Evolutionary conservation across 2,329 filamentous ascomycete species (phyloP), one percentile per base, ranked within the genome.

Genomic region (Fusarium pseudoanthophilum): DNA sequence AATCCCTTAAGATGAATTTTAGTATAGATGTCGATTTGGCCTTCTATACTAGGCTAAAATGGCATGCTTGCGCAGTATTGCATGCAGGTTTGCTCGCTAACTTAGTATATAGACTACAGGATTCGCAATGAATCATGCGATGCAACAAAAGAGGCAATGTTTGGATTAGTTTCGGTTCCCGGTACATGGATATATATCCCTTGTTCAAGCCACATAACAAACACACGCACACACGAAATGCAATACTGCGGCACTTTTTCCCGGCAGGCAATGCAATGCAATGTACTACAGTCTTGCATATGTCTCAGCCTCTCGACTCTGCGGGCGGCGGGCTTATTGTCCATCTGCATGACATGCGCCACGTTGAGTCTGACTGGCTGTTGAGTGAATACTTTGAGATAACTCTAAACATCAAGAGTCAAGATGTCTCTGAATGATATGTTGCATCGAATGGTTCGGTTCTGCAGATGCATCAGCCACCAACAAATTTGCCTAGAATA

Each of bases 81-180:
- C 20, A 55, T 68, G 58, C 58, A 68, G 40, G 69, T 71, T 72
- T 72, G 68, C 55, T 59, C 30, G 42, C 32, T 56, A 36, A 7
- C 32, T 34, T 15, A 36, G 34, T 48, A 48, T 16, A 14, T n/a
- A 37, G 36, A 37, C 36, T 20, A n/a, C 14, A 48, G 45, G 45
- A 45, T 16, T 21, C 37, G 37, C 32, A 64, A 45, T 45, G 39
- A 32, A 43, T 39, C 32, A 45, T 56, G 40, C 34, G 14, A 46
- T 21, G 28, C 28, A 32, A 57, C 43, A 18, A n/a, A 56, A 36
- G 49, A 49, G 40, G 49, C n/a, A 39, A n/a, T 30, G 34, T 15
- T 5, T 48, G 43, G 20, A 45, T 30, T 39, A n/a, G 26, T 52
- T 46, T 59, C 51, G 11, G 24, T 71, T 63, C 69, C 62, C 11